These are phyloP conservation scores for Triglochin maritima DNA, from an alignment of 106 monocot genomes.

Conservation along the genomic window DNA sequence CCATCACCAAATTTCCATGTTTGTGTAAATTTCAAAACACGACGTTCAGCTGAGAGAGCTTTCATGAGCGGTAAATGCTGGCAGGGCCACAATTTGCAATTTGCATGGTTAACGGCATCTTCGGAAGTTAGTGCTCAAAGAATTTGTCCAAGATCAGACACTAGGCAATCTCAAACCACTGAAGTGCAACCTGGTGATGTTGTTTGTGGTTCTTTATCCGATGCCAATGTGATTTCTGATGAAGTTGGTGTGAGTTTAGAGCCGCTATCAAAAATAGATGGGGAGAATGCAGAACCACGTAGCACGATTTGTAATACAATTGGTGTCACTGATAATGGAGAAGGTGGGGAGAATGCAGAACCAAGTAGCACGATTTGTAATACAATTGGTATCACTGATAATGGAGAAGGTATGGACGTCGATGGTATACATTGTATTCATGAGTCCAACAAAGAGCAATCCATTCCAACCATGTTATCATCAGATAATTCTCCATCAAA, in stretches of 20 bases:
- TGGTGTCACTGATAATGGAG: constrained; percentile 5
- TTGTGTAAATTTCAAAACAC: constrained; percentile 42
- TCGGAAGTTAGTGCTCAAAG: constrained; percentile 12
- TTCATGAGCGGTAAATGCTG: constrained; percentile 45
- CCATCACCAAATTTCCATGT: constrained; percentile 26
- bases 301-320: background rate
- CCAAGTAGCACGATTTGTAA: too few relatives aligned
- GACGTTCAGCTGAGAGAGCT: constrained; percentile 55
- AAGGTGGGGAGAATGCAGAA: too few relatives aligned
- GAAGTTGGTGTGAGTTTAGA: constrained; percentile 2
- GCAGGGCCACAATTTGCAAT: constrained; percentile 52
- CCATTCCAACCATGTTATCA: constrained; percentile 10
- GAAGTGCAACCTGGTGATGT: background rate
- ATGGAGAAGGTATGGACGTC: background rate
- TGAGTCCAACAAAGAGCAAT: constrained; percentile 1
- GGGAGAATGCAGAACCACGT: background rate
- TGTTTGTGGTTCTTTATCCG: constrained; percentile 3
- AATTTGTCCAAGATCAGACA: constrained; percentile 5
- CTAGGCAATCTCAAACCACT: background rate
- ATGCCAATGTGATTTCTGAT: background rate
- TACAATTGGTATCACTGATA: background rate
- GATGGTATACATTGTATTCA: constrained; percentile 11
- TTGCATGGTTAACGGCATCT: constrained; percentile 42
- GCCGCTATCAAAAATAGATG: constrained; percentile 4
- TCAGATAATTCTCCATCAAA: constrained; percentile 6